Base-by-base conservation (phyloP, 768 basidiomycete species). In the Piloderma croceum region DNA sequence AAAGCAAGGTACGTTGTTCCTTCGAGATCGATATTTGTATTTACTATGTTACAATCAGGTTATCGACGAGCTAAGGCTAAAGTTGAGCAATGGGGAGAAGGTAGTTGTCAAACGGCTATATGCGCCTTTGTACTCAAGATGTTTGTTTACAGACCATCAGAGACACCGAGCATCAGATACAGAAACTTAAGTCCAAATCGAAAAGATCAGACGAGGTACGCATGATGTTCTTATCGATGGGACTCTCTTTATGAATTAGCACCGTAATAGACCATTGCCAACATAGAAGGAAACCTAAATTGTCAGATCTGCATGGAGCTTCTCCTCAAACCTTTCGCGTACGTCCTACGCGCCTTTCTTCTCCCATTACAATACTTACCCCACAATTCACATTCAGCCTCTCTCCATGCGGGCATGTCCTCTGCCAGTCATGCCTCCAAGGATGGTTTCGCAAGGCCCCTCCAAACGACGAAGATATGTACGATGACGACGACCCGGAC, bases 251-350 rank as follows among this genome's bases (percentile, higher is more conserved):
- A 35, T 9, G 34, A 39, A 15, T 17, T 20, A 34, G 32, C 43
- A 10, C 31, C 24, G 32, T 15, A 36, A 7, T 42, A 83, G 81
- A 60, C 76, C 24, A 60, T 84, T 9, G 53, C 70, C 7, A 65
- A 64, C 6, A 70, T 85, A 18, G 83, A 87, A 60, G 54, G 60
- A 19, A 72, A 73, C 23, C 56, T 83, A 13, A 78, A 77, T 50
- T 88, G 85, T 52, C 84, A 86, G 51, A 85, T 88, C 32, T 88
- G 85, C 53, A 79, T 85, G 67, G 85, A 88, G 15, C 57, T 79
- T 9, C 62, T 86, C 7, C 53, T 69, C 29, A 74, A 75, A 45
- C 85, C 85, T 19, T 81, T 73, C 53, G 76, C 74, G 84, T 87
- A 54, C 48, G 81, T 73, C 31, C 24, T 24, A 6, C 6, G 9